Percentiles rank a stretch among this genome's conserved stretches.
These are phyloP conservation scores for Neonectria coccinea DNA, from an alignment of 2,329 filamentous ascomycete genomes.

Conservation along the genomic window DNA sequence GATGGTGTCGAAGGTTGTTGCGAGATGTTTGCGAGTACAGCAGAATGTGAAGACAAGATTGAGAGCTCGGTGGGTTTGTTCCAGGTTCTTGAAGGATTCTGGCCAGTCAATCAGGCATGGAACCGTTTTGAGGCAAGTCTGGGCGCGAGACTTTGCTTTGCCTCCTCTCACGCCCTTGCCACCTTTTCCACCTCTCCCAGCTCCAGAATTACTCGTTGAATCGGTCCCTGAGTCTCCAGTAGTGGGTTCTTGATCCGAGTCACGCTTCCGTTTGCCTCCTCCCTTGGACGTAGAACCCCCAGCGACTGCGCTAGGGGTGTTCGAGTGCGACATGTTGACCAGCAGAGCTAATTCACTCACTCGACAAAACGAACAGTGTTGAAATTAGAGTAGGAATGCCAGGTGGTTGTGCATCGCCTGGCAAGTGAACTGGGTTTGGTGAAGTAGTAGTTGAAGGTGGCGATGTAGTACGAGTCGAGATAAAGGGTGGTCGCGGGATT, in stretches of 20 bases:
- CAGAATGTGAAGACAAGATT: constrained; percentile 97
- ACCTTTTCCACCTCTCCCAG: constrained; percentile 17
- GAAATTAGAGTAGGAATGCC: not conserved
- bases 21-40: constrained; percentile 89
- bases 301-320: not conserved
- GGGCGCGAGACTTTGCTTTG: constrained; percentile 27
- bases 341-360: constrained; percentile 20
- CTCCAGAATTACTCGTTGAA: constrained; percentile 17
- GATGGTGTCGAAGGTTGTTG: constrained; percentile 92
- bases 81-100: constrained; percentile 75
- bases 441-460: constrained; percentile 24
- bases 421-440: not conserved
- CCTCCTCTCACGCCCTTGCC: constrained; percentile 30
- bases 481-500: constrained; percentile 47
- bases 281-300: constrained; percentile 3
- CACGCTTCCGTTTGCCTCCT: constrained; percentile 41
- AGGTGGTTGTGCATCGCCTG: not conserved
- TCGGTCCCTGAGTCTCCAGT: constrained; percentile 24
- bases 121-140: constrained; percentile 36
- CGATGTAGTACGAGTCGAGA: constrained; percentile 27
- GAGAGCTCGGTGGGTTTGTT: constrained; percentile 83
- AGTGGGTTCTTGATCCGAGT: constrained; percentile 17
- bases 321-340: constrained; percentile 19
- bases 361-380: not conserved
- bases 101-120: constrained; percentile 73